Percentiles rank a stretch among this genome's conserved stretches.
These are phyloP conservation scores for Coccomyxa subellipsoidea DNA, from an alignment of 163 green algal species.

Conservation along the genomic window DNA sequence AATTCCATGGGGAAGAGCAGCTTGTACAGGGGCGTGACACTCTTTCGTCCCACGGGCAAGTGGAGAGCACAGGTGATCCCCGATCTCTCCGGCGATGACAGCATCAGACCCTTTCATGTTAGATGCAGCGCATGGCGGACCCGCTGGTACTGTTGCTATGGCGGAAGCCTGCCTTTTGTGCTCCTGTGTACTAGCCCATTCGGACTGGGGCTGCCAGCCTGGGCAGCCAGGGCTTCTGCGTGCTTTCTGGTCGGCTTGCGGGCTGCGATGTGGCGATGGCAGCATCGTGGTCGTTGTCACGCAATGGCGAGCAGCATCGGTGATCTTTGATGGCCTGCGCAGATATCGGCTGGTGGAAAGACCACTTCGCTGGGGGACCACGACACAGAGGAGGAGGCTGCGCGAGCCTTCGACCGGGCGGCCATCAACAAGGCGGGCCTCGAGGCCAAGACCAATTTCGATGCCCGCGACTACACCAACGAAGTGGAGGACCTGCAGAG, in stretches of 20 bases:
- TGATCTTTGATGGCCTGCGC: not conserved
- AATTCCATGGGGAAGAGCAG: constrained; percentile 35
- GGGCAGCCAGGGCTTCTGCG: not conserved
- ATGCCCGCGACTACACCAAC: constrained; percentile 32
- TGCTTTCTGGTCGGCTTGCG: not conserved
- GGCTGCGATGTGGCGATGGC: not conserved
- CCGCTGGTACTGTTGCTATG: not conserved
- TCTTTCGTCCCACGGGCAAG: constrained; percentile 49
- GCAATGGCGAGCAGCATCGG: not conserved
- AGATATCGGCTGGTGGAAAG: constrained; percentile 46
- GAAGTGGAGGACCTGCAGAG: constrained; percentile 40
- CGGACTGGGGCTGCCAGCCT: not conserved
- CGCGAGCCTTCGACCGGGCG: constrained; percentile 48
- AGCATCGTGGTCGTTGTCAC: not conserved
- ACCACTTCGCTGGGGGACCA: constrained; percentile 53
- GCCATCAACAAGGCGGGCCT: constrained; percentile 42
- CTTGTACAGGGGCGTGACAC: constrained; percentile 41
- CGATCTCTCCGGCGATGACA: not conserved
- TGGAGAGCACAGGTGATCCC: constrained; percentile 48
- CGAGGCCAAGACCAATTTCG: constrained; percentile 49
- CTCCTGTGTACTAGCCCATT: constrained; percentile 2
- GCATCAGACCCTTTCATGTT: not conserved
- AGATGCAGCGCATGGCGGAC: not conserved
- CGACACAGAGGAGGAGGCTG: constrained; percentile 50
- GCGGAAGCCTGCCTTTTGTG: not conserved